phyloP scores from a whole-genome alignment of 2,329 filamentous ascomycete genomes.

The Sclerotinia sclerotiorum region DNA sequence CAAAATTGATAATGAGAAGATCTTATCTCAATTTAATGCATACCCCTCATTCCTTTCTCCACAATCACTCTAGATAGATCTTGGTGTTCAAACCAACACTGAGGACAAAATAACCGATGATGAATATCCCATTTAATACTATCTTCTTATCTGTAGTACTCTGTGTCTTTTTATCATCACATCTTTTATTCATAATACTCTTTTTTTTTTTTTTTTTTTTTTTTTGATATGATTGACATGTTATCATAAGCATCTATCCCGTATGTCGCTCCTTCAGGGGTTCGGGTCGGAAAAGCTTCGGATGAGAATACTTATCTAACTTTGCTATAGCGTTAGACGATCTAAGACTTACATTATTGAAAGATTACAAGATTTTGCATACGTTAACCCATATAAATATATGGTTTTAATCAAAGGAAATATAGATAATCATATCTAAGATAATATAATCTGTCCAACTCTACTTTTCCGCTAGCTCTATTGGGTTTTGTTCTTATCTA shows the following conservation, averaged over 20 bases:
- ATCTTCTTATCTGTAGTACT: not conserved
- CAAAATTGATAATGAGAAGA: not conserved
- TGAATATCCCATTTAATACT: not conserved
- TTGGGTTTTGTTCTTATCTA: too few species aligned
- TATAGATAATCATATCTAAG: too few species aligned
- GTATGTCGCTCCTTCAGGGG: constrained; percentile 1
- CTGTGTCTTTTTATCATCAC: not conserved
- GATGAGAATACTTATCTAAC: not conserved
- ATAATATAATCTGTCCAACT: too few species aligned
- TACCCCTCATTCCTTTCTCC: not conserved
- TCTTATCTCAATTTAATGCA: not conserved
- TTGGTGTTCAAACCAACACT: not conserved
- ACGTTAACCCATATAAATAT: too few species aligned
- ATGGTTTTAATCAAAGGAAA: too few species aligned
- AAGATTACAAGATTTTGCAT: too few species aligned
- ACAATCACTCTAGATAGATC: not conserved
- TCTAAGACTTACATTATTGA: too few species aligned
- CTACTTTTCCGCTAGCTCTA: too few species aligned
- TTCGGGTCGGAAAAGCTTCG: not conserved
- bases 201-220: too few species aligned
- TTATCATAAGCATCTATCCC: not conserved
- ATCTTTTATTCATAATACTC: not conserved
- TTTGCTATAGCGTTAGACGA: not conserved
- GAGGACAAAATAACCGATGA: not conserved
- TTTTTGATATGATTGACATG: too few species aligned